These are phyloP conservation scores for Fusarium succisae DNA, from an alignment of 2,329 filamentous ascomycete genomes.

Conservation along the genomic window DNA sequence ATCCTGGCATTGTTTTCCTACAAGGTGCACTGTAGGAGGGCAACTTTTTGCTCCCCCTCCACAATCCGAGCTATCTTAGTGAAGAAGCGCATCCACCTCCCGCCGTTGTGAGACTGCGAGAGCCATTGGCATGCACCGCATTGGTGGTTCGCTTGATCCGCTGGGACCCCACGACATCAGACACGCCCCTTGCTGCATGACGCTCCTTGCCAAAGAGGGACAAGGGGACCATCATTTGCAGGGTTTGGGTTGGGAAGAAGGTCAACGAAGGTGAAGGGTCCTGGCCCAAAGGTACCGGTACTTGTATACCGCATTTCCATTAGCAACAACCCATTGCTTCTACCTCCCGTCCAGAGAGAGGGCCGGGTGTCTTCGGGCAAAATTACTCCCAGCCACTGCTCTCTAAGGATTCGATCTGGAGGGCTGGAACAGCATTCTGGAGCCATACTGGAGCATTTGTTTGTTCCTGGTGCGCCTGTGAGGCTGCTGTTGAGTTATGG, in stretches of 20 bases:
- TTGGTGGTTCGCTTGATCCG: slow-evolving; percentile 43
- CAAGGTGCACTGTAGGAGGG: slow-evolving; percentile 4
- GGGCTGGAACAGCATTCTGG: slow-evolving; percentile 24
- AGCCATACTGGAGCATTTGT: slow-evolving; percentile 10
- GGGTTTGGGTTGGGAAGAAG: slow-evolving; percentile 33
- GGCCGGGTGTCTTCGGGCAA: slow-evolving; percentile 42
- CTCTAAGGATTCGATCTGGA: slow-evolving; percentile 10
- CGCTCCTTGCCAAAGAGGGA: slow-evolving; percentile 23
- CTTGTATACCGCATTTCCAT: slow-evolving; percentile 8
- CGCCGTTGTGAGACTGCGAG: slow-evolving; percentile 38
- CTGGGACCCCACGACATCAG: slow-evolving; percentile 39
- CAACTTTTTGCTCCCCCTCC: slow-evolving; percentile 33
- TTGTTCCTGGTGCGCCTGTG: slow-evolving; percentile 17
- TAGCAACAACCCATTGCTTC: slow-evolving; percentile 2
- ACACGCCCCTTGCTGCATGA: slow-evolving; percentile 39
- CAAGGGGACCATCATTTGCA: slow-evolving; percentile 33
- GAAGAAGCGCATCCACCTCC: slow-evolving; percentile 32
- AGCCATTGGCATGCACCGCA: slow-evolving; percentile 43
- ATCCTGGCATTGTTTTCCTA: slow-evolving; percentile 36
- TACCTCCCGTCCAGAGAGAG: background rate
- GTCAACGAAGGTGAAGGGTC: slow-evolving; percentile 37
- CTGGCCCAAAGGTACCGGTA: slow-evolving; percentile 35
- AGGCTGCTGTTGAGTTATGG: slow-evolving; percentile 43
- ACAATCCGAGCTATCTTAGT: slow-evolving; percentile 40
- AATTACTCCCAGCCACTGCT: slow-evolving; percentile 14